These are phyloP conservation scores for Microthyrium microscopicum DNA, from an alignment of 2,329 filamentous ascomycete genomes.

Conservation along the genomic window DNA sequence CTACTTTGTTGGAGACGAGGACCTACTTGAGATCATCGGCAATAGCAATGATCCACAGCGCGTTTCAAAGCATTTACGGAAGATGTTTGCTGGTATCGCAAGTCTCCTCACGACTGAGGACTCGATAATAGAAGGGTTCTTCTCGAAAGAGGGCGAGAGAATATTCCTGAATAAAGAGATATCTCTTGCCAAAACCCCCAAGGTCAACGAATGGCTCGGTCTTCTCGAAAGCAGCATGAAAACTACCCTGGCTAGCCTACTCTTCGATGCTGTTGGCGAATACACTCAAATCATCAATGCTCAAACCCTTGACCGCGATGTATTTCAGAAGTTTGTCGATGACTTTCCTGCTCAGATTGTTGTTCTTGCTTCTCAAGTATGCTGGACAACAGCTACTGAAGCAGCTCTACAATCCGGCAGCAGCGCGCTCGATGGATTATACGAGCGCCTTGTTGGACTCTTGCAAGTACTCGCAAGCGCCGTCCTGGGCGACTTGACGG, in stretches of 20 bases:
- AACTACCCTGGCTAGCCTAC: slow-evolving; percentile 72
- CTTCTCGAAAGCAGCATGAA: slow-evolving; percentile 90
- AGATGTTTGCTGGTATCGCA: slow-evolving; percentile 97
- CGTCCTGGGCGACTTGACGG: slow-evolving; percentile 75
- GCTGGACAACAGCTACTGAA: slow-evolving; percentile 83
- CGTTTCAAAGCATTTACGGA: slow-evolving; percentile 97
- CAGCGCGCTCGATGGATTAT: slow-evolving; percentile 49
- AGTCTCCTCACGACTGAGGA: slow-evolving; percentile 86
- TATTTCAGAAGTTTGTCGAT: slow-evolving; percentile 65
- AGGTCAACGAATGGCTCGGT: slow-evolving; percentile 98
- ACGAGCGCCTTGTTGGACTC: slow-evolving; percentile 68
- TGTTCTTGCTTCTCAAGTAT: slow-evolving; percentile 81
- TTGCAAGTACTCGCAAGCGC: slow-evolving; percentile 74
- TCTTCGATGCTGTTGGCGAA: slow-evolving; percentile 69
- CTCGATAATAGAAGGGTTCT: slow-evolving; percentile 75
- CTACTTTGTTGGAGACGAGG: slow-evolving; percentile 98
- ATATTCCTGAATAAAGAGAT: slow-evolving; percentile 82
- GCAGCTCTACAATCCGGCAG: slow-evolving; percentile 58
- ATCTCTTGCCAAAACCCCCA: slow-evolving; percentile 79
- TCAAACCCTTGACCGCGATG: slow-evolving; percentile 49
- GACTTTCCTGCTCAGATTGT: slow-evolving; percentile 87
- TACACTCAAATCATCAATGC: slow-evolving; percentile 66
- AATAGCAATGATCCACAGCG: slow-evolving; percentile 96
- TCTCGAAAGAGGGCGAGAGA: slow-evolving; percentile 85
- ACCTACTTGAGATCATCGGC: slow-evolving; percentile 95